Base-by-base conservation (phyloP, 148 eudicot genomes). In the Agrostemma githago region DNA sequence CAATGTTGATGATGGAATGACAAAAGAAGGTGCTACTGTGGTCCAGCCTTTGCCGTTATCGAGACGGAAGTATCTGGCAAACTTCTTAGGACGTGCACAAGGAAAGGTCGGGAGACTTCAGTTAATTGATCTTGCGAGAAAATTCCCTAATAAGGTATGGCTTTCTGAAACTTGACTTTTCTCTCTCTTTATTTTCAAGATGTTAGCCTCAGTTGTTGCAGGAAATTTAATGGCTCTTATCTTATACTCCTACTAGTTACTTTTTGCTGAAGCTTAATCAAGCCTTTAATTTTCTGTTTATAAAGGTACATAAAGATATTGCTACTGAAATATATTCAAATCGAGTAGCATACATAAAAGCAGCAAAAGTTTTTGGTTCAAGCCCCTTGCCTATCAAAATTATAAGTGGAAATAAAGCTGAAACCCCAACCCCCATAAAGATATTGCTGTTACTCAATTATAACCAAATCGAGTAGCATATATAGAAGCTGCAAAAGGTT, bases 1-100 rank as follows among this genome's bases (percentile, higher is more conserved):
- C 21, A 94, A 94, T 77, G 89, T 94, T 85, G 93, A 94, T 77
- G 97, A 91, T 83, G 93, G 87, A 67, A 91, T 94, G 91, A 91
- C 97, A 17, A 72, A 59, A 62, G 76, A 74, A 72, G 86, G 86
- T 61, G 83, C 81, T 72, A 83, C 83, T 56, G 68, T 88, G 59
- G 91, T 84, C 41, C 86, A 87, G 75, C 90, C 97, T 81, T 79
- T 94, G 82, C 96, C 97, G 61, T 79, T 94, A 69, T 84, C 96
- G 71, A 84, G 77, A 78, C 79, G 97, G 78, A 94, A 91, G 76
- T 86, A 89, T 80, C 71, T 94, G 75, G 98, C 97, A 39, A 94
- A 94, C 79, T 94, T 80, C 77, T 76, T 94, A 46, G 98, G 97
- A 62, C 90, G 97, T 70, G 91, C 90, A 71, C 97, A 94, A 75